phyloP scores from a whole-genome alignment of 805 yeast species.

The Wickerhamomyces strasburgensis region DNA sequence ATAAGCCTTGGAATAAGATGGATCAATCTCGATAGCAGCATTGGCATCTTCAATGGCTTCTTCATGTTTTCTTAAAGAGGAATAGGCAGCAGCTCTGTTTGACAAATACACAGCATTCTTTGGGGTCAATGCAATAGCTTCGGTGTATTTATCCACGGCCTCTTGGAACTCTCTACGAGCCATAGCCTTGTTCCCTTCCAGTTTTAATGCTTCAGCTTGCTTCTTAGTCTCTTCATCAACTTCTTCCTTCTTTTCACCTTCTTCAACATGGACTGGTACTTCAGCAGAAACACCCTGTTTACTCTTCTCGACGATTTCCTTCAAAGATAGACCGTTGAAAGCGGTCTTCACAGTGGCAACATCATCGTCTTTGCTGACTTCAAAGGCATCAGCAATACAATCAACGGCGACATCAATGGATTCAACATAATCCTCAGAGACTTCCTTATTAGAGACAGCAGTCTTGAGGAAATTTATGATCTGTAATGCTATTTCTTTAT shows the following conservation, averaged over 20 bases:
- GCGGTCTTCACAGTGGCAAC: conserved; percentile 27
- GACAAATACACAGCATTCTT: conserved; percentile 80
- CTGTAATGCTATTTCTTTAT: conserved; percentile 64
- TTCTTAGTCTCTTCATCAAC: conserved; percentile 50
- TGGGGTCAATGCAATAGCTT: conserved; percentile 68
- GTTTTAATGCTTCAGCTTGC: conserved; percentile 79
- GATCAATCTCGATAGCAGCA: conserved; percentile 71
- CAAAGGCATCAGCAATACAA: conserved; percentile 85
- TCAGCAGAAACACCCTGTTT: conserved; percentile 20
- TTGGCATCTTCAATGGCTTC: conserved; percentile 82
- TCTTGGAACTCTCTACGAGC: conserved; percentile 62
- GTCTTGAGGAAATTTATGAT: conserved; percentile 67
- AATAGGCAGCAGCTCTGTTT: conserved; percentile 95
- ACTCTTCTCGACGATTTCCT: conserved; percentile 35
- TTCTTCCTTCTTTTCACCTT: too few relatives aligned
- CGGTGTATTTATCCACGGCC: conserved; percentile 76
- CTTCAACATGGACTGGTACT: conserved; percentile 38
- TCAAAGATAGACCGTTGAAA: conserved; percentile 45
- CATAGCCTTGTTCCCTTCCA: conserved; percentile 88
- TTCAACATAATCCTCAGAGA: conserved; percentile 76
- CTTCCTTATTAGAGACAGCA: conserved; percentile 53
- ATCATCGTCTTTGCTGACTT: conserved; percentile 50
- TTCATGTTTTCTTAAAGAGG: conserved; percentile 68
- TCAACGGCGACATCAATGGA: conserved; percentile 92
- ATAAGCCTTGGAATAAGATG: conserved; percentile 85